These are phyloP conservation scores for Biscutella laevigata DNA, from an alignment of 441 rosid species.

Conservation along the genomic window DNA sequence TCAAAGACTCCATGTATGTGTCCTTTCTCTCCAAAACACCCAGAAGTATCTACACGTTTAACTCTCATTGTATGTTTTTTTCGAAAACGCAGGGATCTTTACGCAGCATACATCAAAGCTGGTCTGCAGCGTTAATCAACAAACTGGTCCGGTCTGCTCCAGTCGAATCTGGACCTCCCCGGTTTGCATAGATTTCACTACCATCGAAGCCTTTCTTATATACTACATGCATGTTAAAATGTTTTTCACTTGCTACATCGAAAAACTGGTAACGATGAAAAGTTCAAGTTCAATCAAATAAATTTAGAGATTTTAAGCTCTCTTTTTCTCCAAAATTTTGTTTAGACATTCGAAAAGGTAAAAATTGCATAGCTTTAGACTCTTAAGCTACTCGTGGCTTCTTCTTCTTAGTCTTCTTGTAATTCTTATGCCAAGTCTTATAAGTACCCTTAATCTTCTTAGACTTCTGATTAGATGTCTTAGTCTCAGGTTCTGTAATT, in stretches of 20 bases:
- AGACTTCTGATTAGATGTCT: constrained; percentile 6
- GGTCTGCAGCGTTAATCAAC: constrained; percentile 60
- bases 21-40: background rate
- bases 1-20: constrained; percentile 81
- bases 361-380: too few relatives aligned
- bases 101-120: constrained; percentile 83
- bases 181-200: constrained; percentile 3
- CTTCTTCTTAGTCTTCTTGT: constrained; percentile 30
- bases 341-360: background rate
- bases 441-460: constrained; percentile 25
- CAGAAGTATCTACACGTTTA: background rate
- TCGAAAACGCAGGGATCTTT: constrained; percentile 77
- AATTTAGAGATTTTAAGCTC: background rate
- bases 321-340: constrained; percentile 6
- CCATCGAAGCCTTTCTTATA: constrained; percentile 3
- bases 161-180: too few relatives aligned
- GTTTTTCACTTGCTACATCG: background rate
- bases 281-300: background rate
- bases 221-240: background rate
- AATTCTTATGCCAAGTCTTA: constrained; percentile 28
- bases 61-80: background rate
- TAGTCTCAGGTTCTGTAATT: constrained; percentile 18
- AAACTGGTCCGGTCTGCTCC: background rate
- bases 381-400: constrained; percentile 17
- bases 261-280: background rate